phyloP scores from a whole-genome alignment of 441 rosid genomes.

The Hura crepitans region DNA sequence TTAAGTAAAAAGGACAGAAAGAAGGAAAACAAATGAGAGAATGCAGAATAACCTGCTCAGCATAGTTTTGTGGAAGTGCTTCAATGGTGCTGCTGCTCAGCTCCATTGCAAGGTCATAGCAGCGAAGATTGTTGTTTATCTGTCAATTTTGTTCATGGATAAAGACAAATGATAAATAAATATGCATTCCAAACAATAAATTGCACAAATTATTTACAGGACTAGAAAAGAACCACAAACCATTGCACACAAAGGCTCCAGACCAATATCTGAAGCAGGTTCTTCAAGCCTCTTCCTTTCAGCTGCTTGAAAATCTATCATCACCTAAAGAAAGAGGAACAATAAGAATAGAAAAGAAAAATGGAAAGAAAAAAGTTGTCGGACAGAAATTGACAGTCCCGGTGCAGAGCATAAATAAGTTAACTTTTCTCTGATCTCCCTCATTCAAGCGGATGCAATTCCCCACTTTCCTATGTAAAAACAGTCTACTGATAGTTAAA shows the following conservation, averaged over 20 bases:
- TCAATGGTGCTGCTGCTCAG: conserved; percentile 82
- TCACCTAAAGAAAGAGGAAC: conserved; percentile 55
- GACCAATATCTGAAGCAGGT: conserved; percentile 90
- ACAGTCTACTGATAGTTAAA: background rate
- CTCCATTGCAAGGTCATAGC: conserved; percentile 99
- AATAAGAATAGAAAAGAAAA: background rate
- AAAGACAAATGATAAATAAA: conserved; percentile 18
- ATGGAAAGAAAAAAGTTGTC: background rate
- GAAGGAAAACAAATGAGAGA: background rate
- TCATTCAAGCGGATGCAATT: background rate
- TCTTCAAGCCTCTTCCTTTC: conserved; percentile 84
- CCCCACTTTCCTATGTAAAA: conserved; percentile 1
- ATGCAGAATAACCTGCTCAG: conserved; percentile 64
- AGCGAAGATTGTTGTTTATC: conserved; percentile 97
- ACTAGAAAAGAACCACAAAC: conserved; percentile 42
- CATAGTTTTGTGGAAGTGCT: conserved; percentile 94
- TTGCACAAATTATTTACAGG: conserved; percentile 11
- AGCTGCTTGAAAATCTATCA: conserved; percentile 98
- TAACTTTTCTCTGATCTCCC: background rate
- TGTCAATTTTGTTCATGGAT: conserved; percentile 29
- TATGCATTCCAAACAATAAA: conserved; percentile 5
- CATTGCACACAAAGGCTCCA: conserved; percentile 97
- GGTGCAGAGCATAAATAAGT: background rate
- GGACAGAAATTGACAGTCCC: background rate
- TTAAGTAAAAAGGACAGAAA: conserved; percentile 1